Base-by-base conservation (phyloP, 345 rosid species). In the Corymbia maculata region DNA sequence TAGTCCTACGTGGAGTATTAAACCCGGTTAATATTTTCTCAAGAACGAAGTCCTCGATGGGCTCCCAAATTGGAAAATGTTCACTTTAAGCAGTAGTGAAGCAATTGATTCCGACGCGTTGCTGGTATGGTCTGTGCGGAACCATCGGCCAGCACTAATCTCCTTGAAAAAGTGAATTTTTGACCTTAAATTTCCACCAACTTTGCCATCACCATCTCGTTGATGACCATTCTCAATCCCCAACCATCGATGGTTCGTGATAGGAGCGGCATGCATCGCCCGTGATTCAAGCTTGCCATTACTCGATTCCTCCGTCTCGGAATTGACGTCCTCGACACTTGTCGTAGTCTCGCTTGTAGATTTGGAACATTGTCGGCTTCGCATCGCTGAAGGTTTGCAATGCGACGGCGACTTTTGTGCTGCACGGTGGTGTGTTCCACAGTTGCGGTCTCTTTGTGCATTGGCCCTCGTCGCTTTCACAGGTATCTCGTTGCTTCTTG, bases 201-300 rank as follows among this genome's bases (percentile, higher is more conserved):
- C 61, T 22, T 55, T 55, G 13, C 61, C 28, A 55, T 55, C 61
- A 22, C 61, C 61, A 55, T 22, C 28, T 55, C 6, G 12, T 36
- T 36, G 42, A 36, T 4, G 0, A 55, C 24, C 6, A 9, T 55
- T 12, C 6, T 55, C 61, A 55, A 22, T 55, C 0, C 9, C 4
- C 61, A 9, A 55, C 61, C 17, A 55, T 55, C 13, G 0, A 55
- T 55, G 61, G 61, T 21, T 55, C 24, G 0, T 55, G 61, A 22
- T 22, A 55, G 61, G 11, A 22, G 28, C 0, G 13, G 61, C 61
- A 55, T 55, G 61, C 6, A 1, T 55, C 13, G 2, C 61, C 61
- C 61, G 24, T 55, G 28, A 55, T 55, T 55, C 61, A 55, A 55
- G 61, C 28, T 22, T 55, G 11, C 28, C 13, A 0, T 4, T 55